Evolutionary conservation across 1,139 yeast genomes (phyloP).

Genomic region (Candida sp.): DNA sequence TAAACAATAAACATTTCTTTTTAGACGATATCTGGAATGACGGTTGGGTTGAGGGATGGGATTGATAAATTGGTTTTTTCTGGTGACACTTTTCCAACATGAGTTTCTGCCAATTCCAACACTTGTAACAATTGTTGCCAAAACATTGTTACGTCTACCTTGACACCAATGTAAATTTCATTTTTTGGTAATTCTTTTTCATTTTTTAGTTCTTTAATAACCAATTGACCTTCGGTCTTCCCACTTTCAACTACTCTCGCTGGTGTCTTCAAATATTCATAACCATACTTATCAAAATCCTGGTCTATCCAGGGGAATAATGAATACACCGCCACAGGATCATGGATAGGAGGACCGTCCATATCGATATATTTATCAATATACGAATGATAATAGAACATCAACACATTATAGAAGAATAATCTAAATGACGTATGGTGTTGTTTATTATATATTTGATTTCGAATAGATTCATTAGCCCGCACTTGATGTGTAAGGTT

Average conservation of each 20-base stretch:
- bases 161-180: constrained; percentile 41
- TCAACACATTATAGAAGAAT: constrained; percentile 53
- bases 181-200: too few relatives aligned
- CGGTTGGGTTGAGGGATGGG: too few relatives aligned
- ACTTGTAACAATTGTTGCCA: constrained; percentile 50
- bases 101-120: constrained; percentile 24
- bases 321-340: constrained; percentile 69
- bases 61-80: neutral
- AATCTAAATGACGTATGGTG: constrained; percentile 10
- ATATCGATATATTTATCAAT: constrained; percentile 38
- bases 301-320: constrained; percentile 44
- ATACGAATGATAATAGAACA: constrained; percentile 51
- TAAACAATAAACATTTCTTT: too few relatives aligned
- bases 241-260: constrained; percentile 26
- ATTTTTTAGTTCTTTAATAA: constrained; percentile 30
- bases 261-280: constrained; percentile 25
- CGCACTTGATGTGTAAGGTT: constrained; percentile 70
- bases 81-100: neutral
- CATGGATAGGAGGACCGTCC: constrained; percentile 78
- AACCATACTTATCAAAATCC: constrained; percentile 21
- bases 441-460: constrained; percentile 18
- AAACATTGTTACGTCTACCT: constrained; percentile 44
- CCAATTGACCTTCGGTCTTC: constrained; percentile 32
- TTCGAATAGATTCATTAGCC: constrained; percentile 48
- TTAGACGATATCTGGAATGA: too few relatives aligned